These are phyloP conservation scores for Pyropia yezoensis DNA, from an alignment of 23 red algal genomes.

Conservation along the genomic window DNA sequence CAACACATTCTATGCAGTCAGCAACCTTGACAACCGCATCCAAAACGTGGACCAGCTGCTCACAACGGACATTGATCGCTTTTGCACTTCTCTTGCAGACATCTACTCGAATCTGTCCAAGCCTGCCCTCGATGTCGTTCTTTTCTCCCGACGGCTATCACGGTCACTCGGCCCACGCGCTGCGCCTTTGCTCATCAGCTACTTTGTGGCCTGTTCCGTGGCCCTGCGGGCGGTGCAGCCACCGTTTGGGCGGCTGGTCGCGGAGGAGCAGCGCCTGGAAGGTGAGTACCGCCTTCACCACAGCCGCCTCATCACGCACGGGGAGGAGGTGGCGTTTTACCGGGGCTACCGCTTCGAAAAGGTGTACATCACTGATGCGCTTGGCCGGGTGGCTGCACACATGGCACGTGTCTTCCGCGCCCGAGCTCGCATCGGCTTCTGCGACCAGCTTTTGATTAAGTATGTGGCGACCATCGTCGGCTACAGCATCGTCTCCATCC, in stretches of 20 bases:
- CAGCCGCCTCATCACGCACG: slow-evolving; percentile 82
- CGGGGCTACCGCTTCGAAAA: slow-evolving; percentile 77
- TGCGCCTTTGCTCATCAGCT: slow-evolving; percentile 74
- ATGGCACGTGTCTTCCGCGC: slow-evolving; percentile 62
- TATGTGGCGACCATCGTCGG: slow-evolving; percentile 97
- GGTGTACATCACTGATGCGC: slow-evolving; percentile 82
- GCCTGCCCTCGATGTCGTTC: slow-evolving; percentile 74
- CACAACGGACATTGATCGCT: slow-evolving; percentile 88
- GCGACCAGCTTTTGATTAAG: slow-evolving; percentile 90
- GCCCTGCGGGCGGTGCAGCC: slow-evolving; percentile 86
- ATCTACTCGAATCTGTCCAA: slow-evolving; percentile 96
- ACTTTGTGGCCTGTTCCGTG: slow-evolving; percentile 72
- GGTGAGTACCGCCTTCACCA: slow-evolving; percentile 94
- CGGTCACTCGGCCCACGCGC: slow-evolving; percentile 62
- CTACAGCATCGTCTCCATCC: slow-evolving; percentile 85
- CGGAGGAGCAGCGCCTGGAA: slow-evolving; percentile 87
- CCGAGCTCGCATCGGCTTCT: slow-evolving; percentile 75
- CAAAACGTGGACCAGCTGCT: slow-evolving; percentile 95
- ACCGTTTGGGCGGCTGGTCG: slow-evolving; percentile 82
- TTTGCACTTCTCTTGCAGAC: slow-evolving; percentile 80
- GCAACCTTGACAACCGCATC: slow-evolving; percentile 88
- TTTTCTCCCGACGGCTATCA: slow-evolving; percentile 59
- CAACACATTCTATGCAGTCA: slow-evolving; percentile 79
- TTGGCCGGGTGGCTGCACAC: slow-evolving; percentile 64
- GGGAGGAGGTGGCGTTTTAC: slow-evolving; percentile 99